Evolutionary conservation across 1,284 basidiomycete species (phyloP), one percentile per base, ranked within the genome.

Genomic region (Cryptococcus neoformans): DNA sequence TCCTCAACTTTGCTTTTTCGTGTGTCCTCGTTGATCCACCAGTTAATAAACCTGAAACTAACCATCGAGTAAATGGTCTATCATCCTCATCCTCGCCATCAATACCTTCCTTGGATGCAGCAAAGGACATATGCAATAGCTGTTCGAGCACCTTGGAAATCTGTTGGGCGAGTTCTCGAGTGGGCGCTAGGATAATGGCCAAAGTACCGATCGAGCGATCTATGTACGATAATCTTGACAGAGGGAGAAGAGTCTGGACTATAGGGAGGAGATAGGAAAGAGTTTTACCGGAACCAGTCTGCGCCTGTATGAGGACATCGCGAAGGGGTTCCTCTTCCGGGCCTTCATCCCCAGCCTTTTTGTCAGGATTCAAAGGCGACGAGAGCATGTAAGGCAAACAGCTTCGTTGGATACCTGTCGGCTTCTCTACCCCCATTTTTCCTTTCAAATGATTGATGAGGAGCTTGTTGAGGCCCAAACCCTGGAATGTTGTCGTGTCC

Each of bases 201-300:
- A 99, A 82, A 0, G 96, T 98, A 14, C 96, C 96, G 55, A 89
- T 84, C 0, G 82, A 83, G 48, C 87, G 83, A 77, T 95, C 92
- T 66, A 95, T 92, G 70, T 92, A 92, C 1, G 90, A 92, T 17
- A 86, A 82, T 14, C 86, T 84, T 54, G 92, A 90, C 39, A 99
- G 82, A 0, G 92, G 92, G 35, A 99, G 83, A 28, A 93, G 81
- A 71, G 95, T 91, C 67, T 99, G 92, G 42, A 99, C 83, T 73
- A 99, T 93, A 16, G 96, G 96, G 4, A 99, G 84, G 14, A 99
- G 84, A 79, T 91, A 99, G 3, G 95, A 85, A 21, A 99, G 81
- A 0, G 95, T 99, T 80, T 99, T 99, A 66, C 96, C 96, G 0
- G 94, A 98, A 58, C 96, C 96, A 0, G 96, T 99, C 74, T 99